Conservation (phyloP, 805 yeast species). For the Starmerella bombicola region DNA sequence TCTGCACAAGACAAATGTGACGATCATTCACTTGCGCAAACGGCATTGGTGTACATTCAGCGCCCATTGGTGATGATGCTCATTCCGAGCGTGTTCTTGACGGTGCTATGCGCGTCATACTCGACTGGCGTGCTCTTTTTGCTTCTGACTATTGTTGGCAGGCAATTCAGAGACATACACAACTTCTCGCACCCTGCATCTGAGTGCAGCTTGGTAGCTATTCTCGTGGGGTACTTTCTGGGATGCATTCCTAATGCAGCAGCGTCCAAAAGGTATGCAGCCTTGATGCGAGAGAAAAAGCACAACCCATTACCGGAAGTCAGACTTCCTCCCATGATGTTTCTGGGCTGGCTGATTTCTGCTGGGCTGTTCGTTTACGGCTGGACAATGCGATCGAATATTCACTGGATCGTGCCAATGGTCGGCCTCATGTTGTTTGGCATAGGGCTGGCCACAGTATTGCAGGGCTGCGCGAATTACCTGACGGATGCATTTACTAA, state of each 20-base stretch:
- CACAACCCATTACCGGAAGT: constrained; percentile 60
- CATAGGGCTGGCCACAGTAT: constrained; percentile 41
- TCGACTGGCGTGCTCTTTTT: constrained; percentile 36
- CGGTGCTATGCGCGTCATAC: constrained; percentile 34
- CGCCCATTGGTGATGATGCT: constrained; percentile 68
- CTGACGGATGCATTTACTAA: constrained; percentile 47
- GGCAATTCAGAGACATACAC: constrained; percentile 26
- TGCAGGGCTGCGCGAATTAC: constrained; percentile 50
- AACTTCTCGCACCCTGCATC: constrained; percentile 28
- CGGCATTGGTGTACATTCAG: constrained; percentile 54
- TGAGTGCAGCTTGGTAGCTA: constrained; percentile 28
- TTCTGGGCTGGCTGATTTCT: constrained; percentile 56
- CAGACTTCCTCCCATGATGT: constrained; percentile 62
- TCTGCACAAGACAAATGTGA: constrained; percentile 85
- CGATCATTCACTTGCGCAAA: constrained; percentile 44
- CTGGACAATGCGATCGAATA: constrained; percentile 57
- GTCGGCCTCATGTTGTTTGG: constrained; percentile 44
- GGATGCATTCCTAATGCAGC: constrained; percentile 30
- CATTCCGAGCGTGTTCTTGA: constrained; percentile 34
- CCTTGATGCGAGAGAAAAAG: constrained; percentile 26
- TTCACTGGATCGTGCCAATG: constrained; percentile 54
- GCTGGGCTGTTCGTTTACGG: constrained; percentile 75
- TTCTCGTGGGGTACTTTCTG: constrained; percentile 26
- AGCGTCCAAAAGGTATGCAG: constrained; percentile 27
- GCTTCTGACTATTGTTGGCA: constrained; percentile 32